Evolutionary conservation across 441 rosid genomes (phyloP).

Genomic region (Populus hybrid): DNA sequence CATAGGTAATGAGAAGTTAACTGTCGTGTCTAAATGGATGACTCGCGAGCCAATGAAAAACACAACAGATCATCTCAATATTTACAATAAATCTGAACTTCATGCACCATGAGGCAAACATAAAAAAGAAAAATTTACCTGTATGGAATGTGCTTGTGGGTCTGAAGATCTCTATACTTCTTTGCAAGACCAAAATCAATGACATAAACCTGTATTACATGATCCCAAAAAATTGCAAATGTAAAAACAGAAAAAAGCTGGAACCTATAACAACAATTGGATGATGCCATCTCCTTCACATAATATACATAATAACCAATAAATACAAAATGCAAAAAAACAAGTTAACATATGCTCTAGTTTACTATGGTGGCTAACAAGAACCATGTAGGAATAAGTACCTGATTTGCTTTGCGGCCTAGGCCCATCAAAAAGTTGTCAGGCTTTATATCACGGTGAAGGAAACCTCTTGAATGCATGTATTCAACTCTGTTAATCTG

Average conservation of each 20-base stretch:
- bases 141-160: slow-evolving; percentile 97
- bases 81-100: not conserved
- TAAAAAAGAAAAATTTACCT: slow-evolving; percentile 39
- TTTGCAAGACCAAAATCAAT: slow-evolving; percentile 98
- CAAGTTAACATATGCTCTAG: not conserved
- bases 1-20: not conserved
- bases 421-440: slow-evolving; percentile 98
- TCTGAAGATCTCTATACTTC: slow-evolving; percentile 97
- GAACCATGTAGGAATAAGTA: slow-evolving; percentile 15
- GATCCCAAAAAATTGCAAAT: slow-evolving; percentile 6
- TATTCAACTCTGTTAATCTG: slow-evolving; percentile 97
- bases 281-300: not conserved
- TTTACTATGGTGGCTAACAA: not conserved
- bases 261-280: not conserved
- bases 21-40: not conserved
- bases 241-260: not conserved
- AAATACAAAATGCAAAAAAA: not conserved
- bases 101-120: not conserved
- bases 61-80: not conserved
- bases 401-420: slow-evolving; percentile 99
- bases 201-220: slow-evolving; percentile 60
- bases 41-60: not conserved
- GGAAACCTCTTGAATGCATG: slow-evolving; percentile 98
- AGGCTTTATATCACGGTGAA: slow-evolving; percentile 99
- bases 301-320: slow-evolving; percentile 1